phyloP scores from a whole-genome alignment of 1,139 yeast species.

The Yamadazyma spencermartinsiae region DNA sequence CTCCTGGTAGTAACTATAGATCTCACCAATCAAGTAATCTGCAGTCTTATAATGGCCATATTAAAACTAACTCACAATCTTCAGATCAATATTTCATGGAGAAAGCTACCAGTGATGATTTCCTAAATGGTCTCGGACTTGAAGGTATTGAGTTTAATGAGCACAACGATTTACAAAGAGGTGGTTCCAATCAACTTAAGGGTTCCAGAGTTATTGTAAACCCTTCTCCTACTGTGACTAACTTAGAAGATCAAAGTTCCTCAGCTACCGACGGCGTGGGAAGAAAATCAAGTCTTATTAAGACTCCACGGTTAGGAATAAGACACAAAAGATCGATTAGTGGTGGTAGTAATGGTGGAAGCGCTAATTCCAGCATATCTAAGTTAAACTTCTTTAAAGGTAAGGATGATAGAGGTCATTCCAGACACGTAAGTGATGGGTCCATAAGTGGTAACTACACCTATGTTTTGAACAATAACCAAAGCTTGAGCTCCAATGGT shows the following conservation, averaged over 20 bases:
- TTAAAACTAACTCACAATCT: constrained; percentile 11
- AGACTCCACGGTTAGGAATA: constrained; percentile 35
- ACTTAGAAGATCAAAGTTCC: constrained; percentile 28
- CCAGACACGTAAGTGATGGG: constrained; percentile 46
- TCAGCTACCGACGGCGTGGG: constrained; percentile 5
- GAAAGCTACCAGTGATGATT: constrained; percentile 19
- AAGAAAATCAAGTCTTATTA: constrained; percentile 30
- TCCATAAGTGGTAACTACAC: constrained; percentile 23
- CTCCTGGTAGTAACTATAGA: constrained; percentile 18
- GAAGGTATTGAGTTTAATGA: constrained; percentile 35
- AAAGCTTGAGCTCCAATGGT: constrained; percentile 19
- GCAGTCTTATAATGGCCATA: constrained; percentile 1
- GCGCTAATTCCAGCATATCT: constrained; percentile 19
- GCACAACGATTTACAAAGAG: constrained; percentile 11
- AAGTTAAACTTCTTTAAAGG: constrained; percentile 39
- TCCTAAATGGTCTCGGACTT: constrained; percentile 42
- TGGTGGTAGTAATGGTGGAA: constrained; percentile 29
- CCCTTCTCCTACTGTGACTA: constrained; percentile 40
- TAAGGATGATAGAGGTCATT: constrained; percentile 28
- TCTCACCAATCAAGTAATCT: neutral
- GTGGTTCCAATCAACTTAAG: constrained; percentile 7
- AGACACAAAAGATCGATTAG: constrained; percentile 46
- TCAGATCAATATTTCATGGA: constrained; percentile 16
- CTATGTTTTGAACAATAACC: constrained; percentile 2
- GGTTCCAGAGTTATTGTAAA: constrained; percentile 14